These are phyloP conservation scores for Xylaria acuta DNA, from an alignment of 495 filamentous ascomycete genomes.

Conservation along the genomic window DNA sequence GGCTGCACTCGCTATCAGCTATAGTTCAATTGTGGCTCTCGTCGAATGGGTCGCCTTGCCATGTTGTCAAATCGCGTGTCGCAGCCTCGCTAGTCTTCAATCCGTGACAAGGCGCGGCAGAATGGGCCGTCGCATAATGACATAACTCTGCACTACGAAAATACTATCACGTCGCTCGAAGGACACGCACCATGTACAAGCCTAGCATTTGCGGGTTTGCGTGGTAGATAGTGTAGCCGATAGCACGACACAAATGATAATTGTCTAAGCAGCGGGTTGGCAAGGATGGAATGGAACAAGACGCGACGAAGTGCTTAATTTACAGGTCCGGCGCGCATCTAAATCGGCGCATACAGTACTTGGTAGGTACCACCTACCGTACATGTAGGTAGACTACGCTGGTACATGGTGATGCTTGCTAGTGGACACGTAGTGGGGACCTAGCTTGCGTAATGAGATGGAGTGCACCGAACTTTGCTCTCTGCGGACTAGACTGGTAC, in stretches of 20 bases:
- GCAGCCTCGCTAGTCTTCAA: neutral
- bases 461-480: too few relatives aligned
- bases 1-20: conserved; percentile 45
- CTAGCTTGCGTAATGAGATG: neutral
- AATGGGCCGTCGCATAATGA: conserved; percentile 22
- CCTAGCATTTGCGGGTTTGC: neutral
- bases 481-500: too few relatives aligned
- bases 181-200: neutral
- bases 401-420: too few relatives aligned
- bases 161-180: neutral
- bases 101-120: neutral
- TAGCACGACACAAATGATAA: neutral
- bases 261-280: neutral
- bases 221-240: neutral
- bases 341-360: neutral
- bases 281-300: neutral
- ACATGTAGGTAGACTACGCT: neutral
- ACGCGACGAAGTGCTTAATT: conserved; percentile 16
- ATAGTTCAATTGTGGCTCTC: neutral
- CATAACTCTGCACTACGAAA: neutral
- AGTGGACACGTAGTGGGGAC: neutral
- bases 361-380: neutral
- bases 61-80: conserved; percentile 31
- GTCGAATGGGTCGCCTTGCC: conserved; percentile 37
- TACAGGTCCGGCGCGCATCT: neutral